phyloP scores from a whole-genome alignment of 371 early-diverging fungal species.

The Rozella allomycis region DNA sequence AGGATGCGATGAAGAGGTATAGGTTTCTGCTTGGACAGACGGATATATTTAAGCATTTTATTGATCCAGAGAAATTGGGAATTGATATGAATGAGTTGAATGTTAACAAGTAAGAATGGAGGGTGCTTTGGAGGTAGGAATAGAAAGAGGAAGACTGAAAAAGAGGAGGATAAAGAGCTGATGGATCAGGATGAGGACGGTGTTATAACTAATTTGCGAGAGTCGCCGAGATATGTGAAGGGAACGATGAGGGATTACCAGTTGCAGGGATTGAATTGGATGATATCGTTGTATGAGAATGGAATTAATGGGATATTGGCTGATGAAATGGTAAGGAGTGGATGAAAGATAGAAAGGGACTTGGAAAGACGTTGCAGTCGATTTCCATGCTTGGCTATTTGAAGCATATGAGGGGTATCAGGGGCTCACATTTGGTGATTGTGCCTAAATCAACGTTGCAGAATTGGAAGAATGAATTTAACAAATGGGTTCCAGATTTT shows the following conservation, averaged over 20 bases:
- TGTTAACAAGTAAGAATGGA: too few species aligned
- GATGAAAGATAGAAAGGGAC: slow-evolving; percentile 37
- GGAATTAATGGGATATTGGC: slow-evolving; percentile 98
- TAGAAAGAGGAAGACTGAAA: neutral
- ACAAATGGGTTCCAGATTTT: slow-evolving; percentile 78
- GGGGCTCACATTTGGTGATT: slow-evolving; percentile 79
- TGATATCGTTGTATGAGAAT: slow-evolving; percentile 84
- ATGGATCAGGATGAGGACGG: neutral
- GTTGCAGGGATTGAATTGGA: slow-evolving; percentile 96
- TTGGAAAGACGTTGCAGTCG: slow-evolving; percentile 96
- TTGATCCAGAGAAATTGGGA: neutral
- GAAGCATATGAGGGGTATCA: slow-evolving; percentile 46
- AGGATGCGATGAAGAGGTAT: neutral
- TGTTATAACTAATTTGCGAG: neutral
- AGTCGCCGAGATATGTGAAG: slow-evolving; percentile 26
- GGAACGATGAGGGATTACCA: slow-evolving; percentile 89
- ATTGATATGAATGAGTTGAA: too few species aligned
- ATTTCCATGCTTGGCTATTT: slow-evolving; percentile 89
- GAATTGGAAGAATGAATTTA: slow-evolving; percentile 92
- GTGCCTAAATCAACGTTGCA: slow-evolving; percentile 94
- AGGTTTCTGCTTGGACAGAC: neutral
- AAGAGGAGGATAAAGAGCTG: neutral
- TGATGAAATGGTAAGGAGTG: slow-evolving; percentile 80
- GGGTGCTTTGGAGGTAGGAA: neutral
- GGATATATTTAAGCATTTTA: neutral